Percentiles rank a stretch among this genome's conserved stretches.
phyloP scores from a whole-genome alignment of 75 land plant genomes.

The Sequoiadendron giganteum region DNA sequence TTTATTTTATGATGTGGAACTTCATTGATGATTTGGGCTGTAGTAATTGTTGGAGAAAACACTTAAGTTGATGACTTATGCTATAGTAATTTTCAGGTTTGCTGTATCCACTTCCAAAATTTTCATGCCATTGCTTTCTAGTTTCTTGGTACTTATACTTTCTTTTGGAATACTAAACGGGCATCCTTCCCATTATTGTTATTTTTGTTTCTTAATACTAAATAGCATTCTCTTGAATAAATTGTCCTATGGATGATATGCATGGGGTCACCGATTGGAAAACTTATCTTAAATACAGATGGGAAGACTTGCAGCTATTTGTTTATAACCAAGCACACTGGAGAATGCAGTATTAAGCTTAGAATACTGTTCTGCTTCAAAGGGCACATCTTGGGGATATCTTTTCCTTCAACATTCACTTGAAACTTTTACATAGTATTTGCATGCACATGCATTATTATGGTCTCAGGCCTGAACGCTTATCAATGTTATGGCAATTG shows the following conservation, averaged over 20 bases:
- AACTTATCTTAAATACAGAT: no score
- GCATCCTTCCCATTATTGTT: neutral
- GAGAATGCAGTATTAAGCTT: neutral
- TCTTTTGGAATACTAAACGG: neutral
- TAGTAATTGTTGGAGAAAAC: no score
- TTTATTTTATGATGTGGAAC: neutral
- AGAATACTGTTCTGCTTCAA: neutral
- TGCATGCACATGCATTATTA: neutral
- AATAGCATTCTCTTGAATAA: no score
- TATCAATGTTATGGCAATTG: neutral
- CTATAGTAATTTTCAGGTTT: no score
- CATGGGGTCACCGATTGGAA: neutral
- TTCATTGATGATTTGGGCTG: no score
- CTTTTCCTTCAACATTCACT: neutral
- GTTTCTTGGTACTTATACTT: neutral
- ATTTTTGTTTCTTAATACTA: no score
- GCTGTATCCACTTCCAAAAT: neutral
- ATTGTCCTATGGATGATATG: neutral
- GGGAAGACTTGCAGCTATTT: neutral
- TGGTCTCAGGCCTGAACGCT: neutral
- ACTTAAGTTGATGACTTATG: no score
- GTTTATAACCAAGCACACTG: neutral
- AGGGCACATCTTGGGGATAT: neutral
- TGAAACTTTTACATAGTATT: neutral
- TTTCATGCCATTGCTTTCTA: neutral